phyloP scores from a whole-genome alignment of 2,329 filamentous ascomycete species.

The Talaromyces albobiverticillius region DNA sequence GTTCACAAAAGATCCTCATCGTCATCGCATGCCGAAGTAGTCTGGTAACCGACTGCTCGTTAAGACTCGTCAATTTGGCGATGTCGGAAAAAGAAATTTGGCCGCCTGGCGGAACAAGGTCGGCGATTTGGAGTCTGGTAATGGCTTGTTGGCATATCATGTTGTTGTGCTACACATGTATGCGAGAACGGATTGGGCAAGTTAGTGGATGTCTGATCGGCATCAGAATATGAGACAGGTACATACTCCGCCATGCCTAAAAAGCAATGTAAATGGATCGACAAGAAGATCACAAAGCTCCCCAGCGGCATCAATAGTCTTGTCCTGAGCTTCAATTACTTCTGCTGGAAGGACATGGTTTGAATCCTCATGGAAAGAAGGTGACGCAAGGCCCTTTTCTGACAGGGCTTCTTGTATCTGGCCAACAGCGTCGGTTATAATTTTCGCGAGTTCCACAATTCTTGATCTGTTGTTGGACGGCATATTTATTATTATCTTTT shows the following conservation, averaged over 20 bases:
- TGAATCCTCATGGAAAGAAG: not conserved
- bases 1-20: not conserved
- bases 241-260: not conserved
- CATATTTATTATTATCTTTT: too few relatives aligned
- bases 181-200: not conserved
- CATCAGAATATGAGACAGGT: not conserved
- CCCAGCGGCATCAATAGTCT: not conserved
- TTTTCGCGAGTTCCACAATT: not conserved
- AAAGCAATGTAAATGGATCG: conserved; percentile 2
- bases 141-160: not conserved
- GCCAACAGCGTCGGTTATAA: not conserved
- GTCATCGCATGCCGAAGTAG: conserved; percentile 3
- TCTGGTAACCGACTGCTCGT: not conserved
- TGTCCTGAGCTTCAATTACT: not conserved
- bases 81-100: not conserved
- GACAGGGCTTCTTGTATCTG: not conserved
- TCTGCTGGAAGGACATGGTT: not conserved
- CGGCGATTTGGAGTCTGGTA: not conserved
- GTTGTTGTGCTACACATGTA: conserved; percentile 1
- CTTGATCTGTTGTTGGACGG: too few relatives aligned
- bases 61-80: not conserved
- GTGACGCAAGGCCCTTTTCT: not conserved
- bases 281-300: conserved; percentile 1
- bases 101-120: not conserved
- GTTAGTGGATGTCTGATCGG: not conserved